A percentile compares a stretch with the other conserved stretches of the same genome.
Evolutionary conservation across 768 basidiomycete species (phyloP).

Genomic region (Rhodotorula kratochvilovae): DNA sequence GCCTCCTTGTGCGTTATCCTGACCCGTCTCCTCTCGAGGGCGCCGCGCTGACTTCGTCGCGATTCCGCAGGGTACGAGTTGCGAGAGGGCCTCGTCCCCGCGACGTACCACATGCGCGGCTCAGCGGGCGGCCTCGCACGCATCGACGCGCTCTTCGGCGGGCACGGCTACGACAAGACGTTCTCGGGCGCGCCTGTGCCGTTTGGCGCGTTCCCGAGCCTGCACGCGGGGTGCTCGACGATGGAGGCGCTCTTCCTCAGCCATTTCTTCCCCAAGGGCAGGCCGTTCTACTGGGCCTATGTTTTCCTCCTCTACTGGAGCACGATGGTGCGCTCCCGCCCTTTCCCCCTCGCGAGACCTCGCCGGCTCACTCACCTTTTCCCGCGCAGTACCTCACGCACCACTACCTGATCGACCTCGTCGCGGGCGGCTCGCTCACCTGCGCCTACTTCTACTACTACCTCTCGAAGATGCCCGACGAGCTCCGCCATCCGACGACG

Average conservation of each 20-base stretch:
- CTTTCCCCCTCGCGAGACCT: too few species aligned
- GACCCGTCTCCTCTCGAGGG: neutral
- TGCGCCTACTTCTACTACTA: constrained; percentile 66
- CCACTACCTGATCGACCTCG: constrained; percentile 97
- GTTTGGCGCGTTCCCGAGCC: constrained; percentile 92
- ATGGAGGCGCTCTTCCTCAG: constrained; percentile 87
- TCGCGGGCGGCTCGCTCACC: constrained; percentile 85
- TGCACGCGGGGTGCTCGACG: constrained; percentile 86
- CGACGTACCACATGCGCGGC: constrained; percentile 84
- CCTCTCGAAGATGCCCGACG: constrained; percentile 37
- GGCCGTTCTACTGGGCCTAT: constrained; percentile 62
- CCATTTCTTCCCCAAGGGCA: constrained; percentile 76
- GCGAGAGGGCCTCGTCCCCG: constrained; percentile 91
- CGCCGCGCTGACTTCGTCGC: neutral
- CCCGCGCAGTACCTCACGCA: constrained; percentile 73
- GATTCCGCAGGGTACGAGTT: constrained; percentile 76
- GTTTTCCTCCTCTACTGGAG: constrained; percentile 87
- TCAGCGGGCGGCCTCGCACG: constrained; percentile 88
- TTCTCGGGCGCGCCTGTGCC: constrained; percentile 87
- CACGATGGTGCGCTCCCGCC: constrained; percentile 61
- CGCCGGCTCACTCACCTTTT: neutral
- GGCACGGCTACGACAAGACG: constrained; percentile 66
- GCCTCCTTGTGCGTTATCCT: constrained; percentile 59
- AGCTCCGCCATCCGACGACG: constrained; percentile 27
- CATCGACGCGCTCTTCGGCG: constrained; percentile 81